Evolutionary conservation across 495 filamentous ascomycete genomes (phyloP).

Genomic region (Daldinia loculata): DNA sequence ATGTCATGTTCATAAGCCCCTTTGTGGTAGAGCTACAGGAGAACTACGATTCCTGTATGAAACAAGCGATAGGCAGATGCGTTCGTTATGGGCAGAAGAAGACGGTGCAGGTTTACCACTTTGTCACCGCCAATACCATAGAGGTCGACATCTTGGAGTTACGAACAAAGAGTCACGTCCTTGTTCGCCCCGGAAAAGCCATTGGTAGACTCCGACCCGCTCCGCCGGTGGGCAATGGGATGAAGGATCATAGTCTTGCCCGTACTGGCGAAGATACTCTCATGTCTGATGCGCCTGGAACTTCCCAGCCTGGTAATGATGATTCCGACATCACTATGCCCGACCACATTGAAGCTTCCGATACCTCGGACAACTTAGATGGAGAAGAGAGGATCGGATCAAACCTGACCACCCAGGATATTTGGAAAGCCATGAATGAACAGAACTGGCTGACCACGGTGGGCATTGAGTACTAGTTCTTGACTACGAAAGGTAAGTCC

Average conservation of each 20-base stretch:
- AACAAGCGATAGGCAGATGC: slow-evolving; percentile 76
- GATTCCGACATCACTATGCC: too few species aligned
- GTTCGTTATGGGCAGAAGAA: slow-evolving; percentile 74
- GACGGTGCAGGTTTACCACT: slow-evolving; percentile 73
- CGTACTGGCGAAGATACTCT: neutral
- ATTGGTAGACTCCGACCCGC: slow-evolving; percentile 9
- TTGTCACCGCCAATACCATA: slow-evolving; percentile 69
- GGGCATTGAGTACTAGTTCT: slow-evolving; percentile 29
- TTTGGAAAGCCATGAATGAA: slow-evolving; percentile 35
- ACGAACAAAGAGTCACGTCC: slow-evolving; percentile 13
- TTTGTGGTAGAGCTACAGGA: slow-evolving; percentile 60
- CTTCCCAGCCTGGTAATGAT: too few species aligned
- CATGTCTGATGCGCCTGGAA: neutral
- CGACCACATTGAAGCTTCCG: neutral
- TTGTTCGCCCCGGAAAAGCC: slow-evolving; percentile 12
- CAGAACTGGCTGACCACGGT: slow-evolving; percentile 28
- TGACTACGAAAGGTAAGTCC: slow-evolving; percentile 7
- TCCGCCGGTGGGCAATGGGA: neutral
- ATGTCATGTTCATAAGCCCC: slow-evolving; percentile 78
- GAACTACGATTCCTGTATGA: slow-evolving; percentile 67
- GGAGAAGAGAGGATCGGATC: slow-evolving; percentile 14
- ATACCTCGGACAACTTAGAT: neutral
- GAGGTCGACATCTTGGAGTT: slow-evolving; percentile 71
- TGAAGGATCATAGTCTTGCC: neutral
- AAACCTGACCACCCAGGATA: slow-evolving; percentile 13